These are phyloP conservation scores for Taphrina communis DNA, from an alignment of 1,139 yeast genomes.

Conservation along the genomic window DNA sequence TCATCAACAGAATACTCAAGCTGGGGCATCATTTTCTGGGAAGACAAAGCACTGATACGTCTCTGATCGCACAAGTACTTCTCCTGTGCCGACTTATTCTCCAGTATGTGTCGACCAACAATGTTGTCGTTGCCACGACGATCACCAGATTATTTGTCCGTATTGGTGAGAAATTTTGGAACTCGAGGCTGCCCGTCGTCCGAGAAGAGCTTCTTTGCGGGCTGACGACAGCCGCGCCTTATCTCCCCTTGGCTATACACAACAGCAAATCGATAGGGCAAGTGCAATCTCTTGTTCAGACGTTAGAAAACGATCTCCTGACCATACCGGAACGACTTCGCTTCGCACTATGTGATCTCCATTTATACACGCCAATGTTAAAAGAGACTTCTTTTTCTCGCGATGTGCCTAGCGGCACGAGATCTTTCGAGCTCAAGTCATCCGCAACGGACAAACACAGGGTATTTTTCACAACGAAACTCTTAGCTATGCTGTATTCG, in stretches of 20 bases:
- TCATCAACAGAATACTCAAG: background rate
- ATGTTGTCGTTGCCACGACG: background rate
- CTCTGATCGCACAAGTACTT: background rate
- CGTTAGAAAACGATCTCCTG: background rate
- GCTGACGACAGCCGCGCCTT: slow-evolving; percentile 11
- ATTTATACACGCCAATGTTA: background rate
- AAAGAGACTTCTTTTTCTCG: background rate
- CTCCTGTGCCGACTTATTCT: background rate
- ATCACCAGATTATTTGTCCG: background rate
- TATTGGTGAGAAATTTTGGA: slow-evolving; percentile 14
- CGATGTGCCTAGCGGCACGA: background rate
- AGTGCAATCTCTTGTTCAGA: background rate
- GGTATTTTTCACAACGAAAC: background rate
- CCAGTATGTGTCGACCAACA: background rate
- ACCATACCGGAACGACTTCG: background rate
- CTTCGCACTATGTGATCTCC: background rate
- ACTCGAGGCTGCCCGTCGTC: background rate
- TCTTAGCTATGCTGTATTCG: background rate
- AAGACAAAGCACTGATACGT: background rate
- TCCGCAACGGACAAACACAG: background rate
- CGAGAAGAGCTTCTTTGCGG: slow-evolving; percentile 14
- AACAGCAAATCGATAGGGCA: background rate
- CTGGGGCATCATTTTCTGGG: background rate
- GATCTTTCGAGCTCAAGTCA: background rate
- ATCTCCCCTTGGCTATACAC: background rate